Base-by-base conservation (phyloP, 352 stramenopile genomes). In the Pythium graminicola region DNA sequence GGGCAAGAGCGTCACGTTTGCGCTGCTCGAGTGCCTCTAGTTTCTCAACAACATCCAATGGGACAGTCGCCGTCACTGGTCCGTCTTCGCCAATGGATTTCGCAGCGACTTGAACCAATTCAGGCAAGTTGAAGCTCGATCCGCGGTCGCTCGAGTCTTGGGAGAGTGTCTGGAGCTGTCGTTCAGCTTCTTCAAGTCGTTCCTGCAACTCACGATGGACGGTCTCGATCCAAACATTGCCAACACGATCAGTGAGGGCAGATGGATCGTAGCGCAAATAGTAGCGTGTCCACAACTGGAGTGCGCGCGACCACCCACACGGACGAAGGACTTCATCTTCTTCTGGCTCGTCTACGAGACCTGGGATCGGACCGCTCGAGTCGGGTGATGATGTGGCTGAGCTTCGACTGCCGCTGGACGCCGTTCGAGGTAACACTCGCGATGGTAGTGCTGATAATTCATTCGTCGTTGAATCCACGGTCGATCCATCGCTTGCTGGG, bases 241-340 rank as follows among this genome's bases (percentile, higher is more conserved):
- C 70, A 17, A 88, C 74, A 11, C 80, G 72, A 17, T 86, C 72
- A 29, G 74, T 71, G 23, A 75, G 66, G 6, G 67, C 74, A 2
- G 67, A 73, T 0, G 79, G 69, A 36, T 93, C 78, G 76, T 79
- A 91, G 5, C 82, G 76, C 50, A 93, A 49, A 31, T 90, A 93
- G 51, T 91, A 93, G 14, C 77, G 68, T 11, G 71, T 67, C 82
- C 82, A 93, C 22, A 93, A 89, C 33, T 69, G 64, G 10, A 93
- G 57, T 29, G 76, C 70, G 23, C 86, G 86, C 14, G 85, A 77
- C 40, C 75, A 73, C 20, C 67, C 76, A 31, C 75, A 85, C 20
- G 80, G 82, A 8, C 86, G 64, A 16, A 93, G 76, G 31, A 91
- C 71, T 45, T 88, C 70, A 45, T 83, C 70, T 3, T 62, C 54